phyloP scores from a whole-genome alignment of 352 stramenopile species.

The Pilasporangium apinafurcum region DNA sequence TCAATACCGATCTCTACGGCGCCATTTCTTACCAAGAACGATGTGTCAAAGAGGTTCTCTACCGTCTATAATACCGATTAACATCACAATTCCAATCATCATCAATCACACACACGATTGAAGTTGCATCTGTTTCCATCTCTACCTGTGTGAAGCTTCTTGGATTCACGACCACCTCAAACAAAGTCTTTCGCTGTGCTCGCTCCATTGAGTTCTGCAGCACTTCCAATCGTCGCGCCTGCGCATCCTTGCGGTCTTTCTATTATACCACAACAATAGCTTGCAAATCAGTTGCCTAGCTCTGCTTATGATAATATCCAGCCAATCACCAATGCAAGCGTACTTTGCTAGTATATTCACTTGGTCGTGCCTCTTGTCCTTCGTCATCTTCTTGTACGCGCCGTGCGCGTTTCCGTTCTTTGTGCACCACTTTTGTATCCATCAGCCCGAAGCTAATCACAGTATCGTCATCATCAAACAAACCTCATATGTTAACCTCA shows the following conservation, averaged over 20 bases:
- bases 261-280: slow-evolving; percentile 9
- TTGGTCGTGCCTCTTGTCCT: slow-evolving; percentile 47
- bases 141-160: slow-evolving; percentile 72
- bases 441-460: slow-evolving; percentile 73
- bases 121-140: too few species aligned
- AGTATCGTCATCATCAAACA: neutral
- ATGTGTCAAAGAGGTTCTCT: slow-evolving; percentile 83
- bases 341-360: slow-evolving; percentile 76
- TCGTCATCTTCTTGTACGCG: slow-evolving; percentile 40
- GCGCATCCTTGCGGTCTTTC: slow-evolving; percentile 75
- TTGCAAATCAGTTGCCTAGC: too few species aligned
- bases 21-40: slow-evolving; percentile 73
- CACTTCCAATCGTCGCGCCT: slow-evolving; percentile 64
- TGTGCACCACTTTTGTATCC: slow-evolving; percentile 70
- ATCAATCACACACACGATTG: too few species aligned
- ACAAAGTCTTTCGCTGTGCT: slow-evolving; percentile 32
- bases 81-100: neutral
- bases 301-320: neutral
- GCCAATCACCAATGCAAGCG: neutral
- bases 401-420: slow-evolving; percentile 49
- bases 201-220: slow-evolving; percentile 53
- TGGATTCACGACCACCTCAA: slow-evolving; percentile 67
- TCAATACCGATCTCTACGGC: slow-evolving; percentile 62
- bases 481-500: neutral
- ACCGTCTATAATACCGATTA: slow-evolving; percentile 40